phyloP scores from a whole-genome alignment of 805 yeast species.

The Candida namnaoensis region DNA sequence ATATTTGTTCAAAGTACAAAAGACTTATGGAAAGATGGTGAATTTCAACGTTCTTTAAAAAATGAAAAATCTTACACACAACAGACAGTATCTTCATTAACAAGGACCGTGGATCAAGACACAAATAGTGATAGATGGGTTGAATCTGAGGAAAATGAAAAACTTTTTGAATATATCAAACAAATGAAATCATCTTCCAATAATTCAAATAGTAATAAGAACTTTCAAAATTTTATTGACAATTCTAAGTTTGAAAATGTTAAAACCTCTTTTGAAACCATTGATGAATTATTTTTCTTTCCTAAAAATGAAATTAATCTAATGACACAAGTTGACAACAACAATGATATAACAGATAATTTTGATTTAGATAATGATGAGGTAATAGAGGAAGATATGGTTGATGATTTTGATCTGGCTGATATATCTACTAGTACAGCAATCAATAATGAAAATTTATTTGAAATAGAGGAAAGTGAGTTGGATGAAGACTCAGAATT shows the following conservation, averaged over 20 bases:
- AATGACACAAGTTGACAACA: not conserved
- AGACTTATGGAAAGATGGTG: conserved; percentile 52
- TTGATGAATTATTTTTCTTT: conserved; percentile 20
- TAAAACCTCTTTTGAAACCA: conserved; percentile 23
- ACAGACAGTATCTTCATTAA: conserved; percentile 4
- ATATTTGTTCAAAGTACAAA: conserved; percentile 37
- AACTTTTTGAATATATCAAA: conserved; percentile 22
- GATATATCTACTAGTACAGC: conserved; percentile 5
- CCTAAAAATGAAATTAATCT: conserved; percentile 8
- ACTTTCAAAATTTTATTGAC: conserved; percentile 14
- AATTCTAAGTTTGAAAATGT: conserved; percentile 12
- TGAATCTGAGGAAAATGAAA: conserved; percentile 27
- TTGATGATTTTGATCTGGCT: conserved; percentile 1
- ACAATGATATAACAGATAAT: conserved; percentile 2
- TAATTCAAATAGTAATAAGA: not conserved
- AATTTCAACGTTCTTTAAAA: conserved; percentile 35
- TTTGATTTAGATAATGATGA: conserved; percentile 5
- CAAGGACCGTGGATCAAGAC: conserved; percentile 13
- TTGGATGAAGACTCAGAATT: not conserved
- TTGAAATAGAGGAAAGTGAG: not conserved
- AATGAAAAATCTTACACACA: conserved; percentile 23
- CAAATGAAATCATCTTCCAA: conserved; percentile 1
- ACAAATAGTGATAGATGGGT: conserved; percentile 26
- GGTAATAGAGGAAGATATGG: conserved; percentile 1
- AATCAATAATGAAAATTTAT: no score